Conservation (phyloP, 164 flowering plant genomes). For the Dillenia suffruticosa region DNA sequence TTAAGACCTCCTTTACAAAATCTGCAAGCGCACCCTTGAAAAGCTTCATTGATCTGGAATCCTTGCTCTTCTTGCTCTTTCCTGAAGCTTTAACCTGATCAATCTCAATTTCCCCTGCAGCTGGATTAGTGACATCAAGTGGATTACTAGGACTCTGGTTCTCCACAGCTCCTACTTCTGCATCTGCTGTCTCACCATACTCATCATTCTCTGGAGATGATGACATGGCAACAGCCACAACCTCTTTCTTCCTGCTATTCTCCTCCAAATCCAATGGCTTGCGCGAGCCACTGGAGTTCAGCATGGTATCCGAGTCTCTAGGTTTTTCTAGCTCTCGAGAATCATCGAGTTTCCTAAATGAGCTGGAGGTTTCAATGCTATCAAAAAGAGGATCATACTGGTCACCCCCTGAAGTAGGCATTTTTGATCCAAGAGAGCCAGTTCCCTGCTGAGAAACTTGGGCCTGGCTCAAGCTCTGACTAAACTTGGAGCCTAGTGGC, state of each 20-base stretch:
- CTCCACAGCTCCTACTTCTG: slow-evolving; percentile 77
- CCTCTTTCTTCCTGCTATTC: slow-evolving; percentile 36
- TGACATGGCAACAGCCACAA: slow-evolving; percentile 25
- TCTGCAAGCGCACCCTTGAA: slow-evolving; percentile 78
- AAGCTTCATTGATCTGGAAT: slow-evolving; percentile 74
- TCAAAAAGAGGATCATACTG: slow-evolving; percentile 91
- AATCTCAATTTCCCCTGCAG: slow-evolving; percentile 64
- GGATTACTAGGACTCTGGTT: slow-evolving; percentile 54
- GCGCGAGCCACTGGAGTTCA: slow-evolving; percentile 28
- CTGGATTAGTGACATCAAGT: slow-evolving; percentile 28
- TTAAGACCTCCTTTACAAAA: slow-evolving; percentile 91
- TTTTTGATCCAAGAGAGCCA: slow-evolving; percentile 25
- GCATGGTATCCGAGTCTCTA: slow-evolving; percentile 28
- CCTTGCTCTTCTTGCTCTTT: slow-evolving; percentile 66
- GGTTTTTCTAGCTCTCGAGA: slow-evolving; percentile 25
- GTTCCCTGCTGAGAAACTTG: slow-evolving; percentile 20
- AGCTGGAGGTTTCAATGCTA: slow-evolving; percentile 62
- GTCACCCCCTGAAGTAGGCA: slow-evolving; percentile 31
- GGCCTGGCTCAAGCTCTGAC: slow-evolving; percentile 31
- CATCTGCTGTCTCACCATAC: slow-evolving; percentile 83
- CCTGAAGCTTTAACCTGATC: slow-evolving; percentile 59
- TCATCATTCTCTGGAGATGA: slow-evolving; percentile 59
- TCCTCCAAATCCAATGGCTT: slow-evolving; percentile 45
- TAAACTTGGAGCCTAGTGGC: slow-evolving; percentile 41
- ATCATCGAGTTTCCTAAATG: slow-evolving; percentile 28